phyloP scores from a whole-genome alignment of 1,139 yeast genomes.

The Pichia sp. region DNA sequence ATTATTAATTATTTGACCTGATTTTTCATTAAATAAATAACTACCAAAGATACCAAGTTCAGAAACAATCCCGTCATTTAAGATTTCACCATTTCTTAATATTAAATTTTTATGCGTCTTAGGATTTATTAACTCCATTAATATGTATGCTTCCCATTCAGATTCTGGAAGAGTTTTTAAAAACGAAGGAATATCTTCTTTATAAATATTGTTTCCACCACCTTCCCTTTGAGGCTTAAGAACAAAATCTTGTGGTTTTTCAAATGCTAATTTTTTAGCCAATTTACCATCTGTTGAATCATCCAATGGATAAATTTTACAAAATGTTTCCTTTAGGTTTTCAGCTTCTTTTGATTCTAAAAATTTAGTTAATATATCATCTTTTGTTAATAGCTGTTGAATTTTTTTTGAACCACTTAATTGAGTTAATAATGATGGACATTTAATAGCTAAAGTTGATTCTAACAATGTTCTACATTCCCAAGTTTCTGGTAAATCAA shows the following conservation, averaged over 20 bases:
- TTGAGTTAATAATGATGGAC: constrained; percentile 86
- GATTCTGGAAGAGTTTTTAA: constrained; percentile 53
- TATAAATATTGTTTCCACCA: constrained; percentile 87
- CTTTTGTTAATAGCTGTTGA: constrained; percentile 76
- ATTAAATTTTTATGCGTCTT: constrained; percentile 60
- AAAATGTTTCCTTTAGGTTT: constrained; percentile 56
- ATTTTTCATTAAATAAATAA: constrained; percentile 60
- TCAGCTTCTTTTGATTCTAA: constrained; percentile 33
- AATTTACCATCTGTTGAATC: constrained; percentile 52
- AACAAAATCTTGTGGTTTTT: constrained; percentile 64
- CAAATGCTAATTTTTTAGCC: constrained; percentile 66
- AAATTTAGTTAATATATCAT: constrained; percentile 42
- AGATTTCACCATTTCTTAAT: constrained; percentile 57
- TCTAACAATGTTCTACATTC: constrained; percentile 67
- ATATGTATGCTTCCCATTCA: constrained; percentile 85
- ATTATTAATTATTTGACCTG: constrained; percentile 54
- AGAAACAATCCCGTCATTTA: constrained; percentile 62
- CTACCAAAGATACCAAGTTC: constrained; percentile 92
- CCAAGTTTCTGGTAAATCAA: constrained; percentile 62
- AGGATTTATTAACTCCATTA: constrained; percentile 89
- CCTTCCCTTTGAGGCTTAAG: constrained; percentile 98
- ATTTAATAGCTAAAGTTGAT: constrained; percentile 73
- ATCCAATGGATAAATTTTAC: constrained; percentile 80
- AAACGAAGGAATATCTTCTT: constrained; percentile 73
- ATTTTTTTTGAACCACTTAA: constrained; percentile 88